Evolutionary conservation across 169 alveolate species (phyloP), one percentile per base, ranked within the genome.

Genomic region (Cryptosporidium sp.): DNA sequence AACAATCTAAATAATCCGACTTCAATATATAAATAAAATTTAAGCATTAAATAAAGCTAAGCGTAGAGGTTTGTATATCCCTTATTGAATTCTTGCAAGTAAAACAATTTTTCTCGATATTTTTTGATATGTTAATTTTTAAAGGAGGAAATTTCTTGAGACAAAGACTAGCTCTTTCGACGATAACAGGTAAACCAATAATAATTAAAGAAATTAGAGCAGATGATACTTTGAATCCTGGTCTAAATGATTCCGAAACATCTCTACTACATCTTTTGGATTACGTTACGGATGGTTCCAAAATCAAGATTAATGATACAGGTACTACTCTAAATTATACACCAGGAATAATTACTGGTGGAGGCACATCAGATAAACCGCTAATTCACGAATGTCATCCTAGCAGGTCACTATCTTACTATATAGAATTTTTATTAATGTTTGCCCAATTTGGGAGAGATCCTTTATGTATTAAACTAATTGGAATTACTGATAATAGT

Each of bases 321-420:
- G 98, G 98, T 37, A 95, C 98, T 21, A 85, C 86, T 67, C 72
- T 96, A 42, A 93, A 91, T 4, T 93, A 94, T 73, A 84, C 85
- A 5, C 98, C 98, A 3, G 98, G 98, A 56, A 91, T 95, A 84
- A 94, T 96, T 39, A 92, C 95, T 26, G 95, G 95, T 68, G 92
- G 94, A 23, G 94, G 94, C 16, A 92, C 96, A 23, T 23, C 45
- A 52, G 72, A 73, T 2, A 73, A 31, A 37, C 86, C 86, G 6
- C 7, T 73, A 91, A 91, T 94, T 69, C 95, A 93, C 65, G 91
- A 91, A n/a, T 94, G 97, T 52, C 94, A 92, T 91, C 84, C 92
- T 26, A 75, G 94, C n/a, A 72, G 97, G 61, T 69, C 93, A 8
- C 89, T 96, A 45, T 91, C 96, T 35, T 96, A 96, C 85, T 96